Conservation (phyloP, 1,284 basidiomycete genomes). For the Apiotrichum montevideense region DNA sequence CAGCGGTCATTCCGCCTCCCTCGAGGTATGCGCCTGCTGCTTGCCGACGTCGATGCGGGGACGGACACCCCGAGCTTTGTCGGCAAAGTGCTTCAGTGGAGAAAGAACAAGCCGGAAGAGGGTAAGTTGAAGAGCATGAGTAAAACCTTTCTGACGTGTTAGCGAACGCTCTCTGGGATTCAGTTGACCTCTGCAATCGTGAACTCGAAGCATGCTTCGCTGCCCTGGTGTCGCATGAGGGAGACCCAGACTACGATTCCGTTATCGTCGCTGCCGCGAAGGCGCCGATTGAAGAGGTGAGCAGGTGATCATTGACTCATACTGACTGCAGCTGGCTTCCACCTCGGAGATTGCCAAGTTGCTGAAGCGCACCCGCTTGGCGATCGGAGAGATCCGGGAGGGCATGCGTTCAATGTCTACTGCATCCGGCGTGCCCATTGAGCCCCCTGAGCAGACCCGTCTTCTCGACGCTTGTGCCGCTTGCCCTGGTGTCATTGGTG, state of each 20-base stretch:
- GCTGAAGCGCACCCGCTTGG: conserved; percentile 1
- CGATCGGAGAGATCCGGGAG: conserved; percentile 61
- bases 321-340: neutral
- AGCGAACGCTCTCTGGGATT: conserved; percentile 66
- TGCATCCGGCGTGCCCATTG: conserved; percentile 75
- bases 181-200: conserved; percentile 52
- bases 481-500: conserved; percentile 78
- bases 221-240: conserved; percentile 33
- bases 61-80: conserved; percentile 89
- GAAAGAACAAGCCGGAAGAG: conserved; percentile 56
- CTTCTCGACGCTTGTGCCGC: conserved; percentile 76
- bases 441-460: conserved; percentile 79
- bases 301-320: neutral
- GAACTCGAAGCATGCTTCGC: conserved; percentile 30
- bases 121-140: conserved; percentile 48
- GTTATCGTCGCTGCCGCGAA: neutral
- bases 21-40: conserved; percentile 67
- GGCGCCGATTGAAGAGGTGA: conserved; percentile 25
- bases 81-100: conserved; percentile 80
- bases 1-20: conserved; percentile 70
- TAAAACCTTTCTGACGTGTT: neutral
- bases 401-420: conserved; percentile 86
- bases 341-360: neutral
- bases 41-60: conserved; percentile 89
- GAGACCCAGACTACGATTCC: conserved; percentile 31